A percentile compares a stretch with the other conserved stretches of the same genome.
phyloP scores from a whole-genome alignment of 2,329 filamentous ascomycete genomes.

The Cryphonectria japonica region DNA sequence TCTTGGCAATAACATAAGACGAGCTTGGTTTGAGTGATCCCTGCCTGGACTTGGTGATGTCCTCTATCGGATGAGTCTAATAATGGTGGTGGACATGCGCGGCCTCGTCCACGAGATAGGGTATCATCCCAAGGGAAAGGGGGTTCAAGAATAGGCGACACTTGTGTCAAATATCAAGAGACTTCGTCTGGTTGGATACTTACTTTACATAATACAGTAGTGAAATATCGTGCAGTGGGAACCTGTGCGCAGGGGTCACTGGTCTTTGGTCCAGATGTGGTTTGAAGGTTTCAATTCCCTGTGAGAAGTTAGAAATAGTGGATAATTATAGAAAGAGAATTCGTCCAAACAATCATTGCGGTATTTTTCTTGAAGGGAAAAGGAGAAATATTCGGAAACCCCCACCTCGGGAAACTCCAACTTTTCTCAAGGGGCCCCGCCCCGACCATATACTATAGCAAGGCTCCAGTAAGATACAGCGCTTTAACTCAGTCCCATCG shows the following conservation, averaged over 20 bases:
- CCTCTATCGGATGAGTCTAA: not conserved
- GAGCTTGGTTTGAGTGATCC: conserved; percentile 3
- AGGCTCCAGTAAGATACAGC: too few species aligned
- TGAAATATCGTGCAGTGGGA: not conserved
- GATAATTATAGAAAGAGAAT: not conserved
- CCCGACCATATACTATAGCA: too few species aligned
- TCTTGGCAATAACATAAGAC: not conserved
- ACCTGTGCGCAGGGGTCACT: not conserved
- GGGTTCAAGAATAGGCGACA: conserved; percentile 3
- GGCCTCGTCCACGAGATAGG: not conserved
- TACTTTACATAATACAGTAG: not conserved
- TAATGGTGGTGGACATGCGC: not conserved
- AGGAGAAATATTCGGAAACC: not conserved
- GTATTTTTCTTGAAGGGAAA: not conserved
- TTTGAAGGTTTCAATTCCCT: not conserved
- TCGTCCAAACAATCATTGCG: not conserved
- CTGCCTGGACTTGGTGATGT: not conserved
- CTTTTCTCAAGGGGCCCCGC: not conserved
- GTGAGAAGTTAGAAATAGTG: not conserved
- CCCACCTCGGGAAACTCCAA: not conserved
- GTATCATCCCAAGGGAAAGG: not conserved
- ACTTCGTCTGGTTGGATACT: not conserved
- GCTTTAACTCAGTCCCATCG: too few species aligned
- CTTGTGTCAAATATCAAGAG: not conserved
- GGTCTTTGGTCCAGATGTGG: not conserved